Evolutionary conservation across 129 eudicot genomes (phyloP), one percentile per base, ranked within the genome.

Genomic region (Pulicaria dysenterica): DNA sequence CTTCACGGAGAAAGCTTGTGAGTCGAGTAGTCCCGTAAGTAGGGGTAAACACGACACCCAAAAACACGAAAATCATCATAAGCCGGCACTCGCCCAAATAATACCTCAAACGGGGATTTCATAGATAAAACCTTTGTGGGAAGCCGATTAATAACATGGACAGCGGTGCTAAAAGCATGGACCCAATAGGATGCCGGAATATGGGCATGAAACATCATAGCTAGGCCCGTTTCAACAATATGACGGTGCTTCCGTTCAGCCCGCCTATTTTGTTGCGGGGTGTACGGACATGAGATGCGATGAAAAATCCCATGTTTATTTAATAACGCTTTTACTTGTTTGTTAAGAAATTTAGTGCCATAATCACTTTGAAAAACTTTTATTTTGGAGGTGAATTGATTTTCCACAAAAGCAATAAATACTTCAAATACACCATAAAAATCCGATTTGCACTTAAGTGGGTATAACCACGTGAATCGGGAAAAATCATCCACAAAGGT

Each of bases 31-130:
- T n/a, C n/a, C n/a, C n/a, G n/a, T n/a, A n/a, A n/a, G n/a, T n/a
- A n/a, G n/a, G 66, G 66, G 16, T 31, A 59, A 4, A 59, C 66
- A 7, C 43, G 66, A 59, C 66, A 59, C 11, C 66, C 66, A 59
- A 59, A 31, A 4, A 43, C 9, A 2, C 6, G 13, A 31, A 59
- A 59, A 59, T n/a, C n/a, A n/a, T n/a, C n/a, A n/a, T n/a, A n/a
- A n/a, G n/a, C n/a, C n/a, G n/a, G n/a, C n/a, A n/a, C n/a, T n/a
- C n/a, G n/a, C n/a, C n/a, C n/a, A n/a, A n/a, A n/a, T n/a, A n/a
- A n/a, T n/a, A n/a, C n/a, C n/a, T n/a, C n/a, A n/a, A n/a, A n/a
- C n/a, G n/a, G n/a, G n/a, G n/a, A n/a, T n/a, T n/a, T n/a, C n/a
- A n/a, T n/a, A n/a, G n/a, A n/a, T n/a, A n/a, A n/a, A n/a, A n/a